These are phyloP conservation scores for Bifiguratus adelaidae DNA, from an alignment of 192 early-diverging fungal genomes.

Conservation along the genomic window DNA sequence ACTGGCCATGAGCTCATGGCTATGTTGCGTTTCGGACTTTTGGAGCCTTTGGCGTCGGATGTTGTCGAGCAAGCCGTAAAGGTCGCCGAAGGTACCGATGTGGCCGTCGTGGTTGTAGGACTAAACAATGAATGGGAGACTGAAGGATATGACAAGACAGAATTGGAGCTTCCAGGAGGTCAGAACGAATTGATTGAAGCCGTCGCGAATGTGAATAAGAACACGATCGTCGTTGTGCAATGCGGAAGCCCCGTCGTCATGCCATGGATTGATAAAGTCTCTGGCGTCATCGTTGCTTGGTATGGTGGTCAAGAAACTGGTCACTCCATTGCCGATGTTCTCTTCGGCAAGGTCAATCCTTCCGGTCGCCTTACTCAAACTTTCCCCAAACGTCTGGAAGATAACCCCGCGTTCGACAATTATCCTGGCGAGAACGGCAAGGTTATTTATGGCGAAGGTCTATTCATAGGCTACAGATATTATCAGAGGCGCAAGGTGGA, in stretches of 20 bases:
- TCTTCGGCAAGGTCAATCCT: constrained; percentile 43
- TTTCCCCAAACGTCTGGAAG: constrained; percentile 29
- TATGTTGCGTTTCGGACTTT: too few species aligned
- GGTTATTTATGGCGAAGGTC: constrained; percentile 10
- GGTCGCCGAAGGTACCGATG: not conserved
- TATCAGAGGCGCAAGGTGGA: constrained; percentile 7
- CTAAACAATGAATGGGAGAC: constrained; percentile 8
- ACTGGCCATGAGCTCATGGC: not conserved
- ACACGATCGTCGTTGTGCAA: constrained; percentile 10
- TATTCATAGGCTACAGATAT: constrained; percentile 13
- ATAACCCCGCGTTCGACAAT: constrained; percentile 14
- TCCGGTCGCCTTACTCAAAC: constrained; percentile 38
- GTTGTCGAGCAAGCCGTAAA: too few species aligned
- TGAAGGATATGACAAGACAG: constrained; percentile 5
- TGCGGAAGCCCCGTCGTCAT: constrained; percentile 7
- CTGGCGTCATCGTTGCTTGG: constrained; percentile 29
- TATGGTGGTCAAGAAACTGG: constrained; percentile 43
- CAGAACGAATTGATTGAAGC: constrained; percentile 5
- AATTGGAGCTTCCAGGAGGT: constrained; percentile 2
- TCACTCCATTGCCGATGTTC: constrained; percentile 35
- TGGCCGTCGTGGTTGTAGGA: constrained; percentile 7
- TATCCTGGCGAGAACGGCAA: constrained; percentile 9
- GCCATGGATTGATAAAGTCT: constrained; percentile 10
- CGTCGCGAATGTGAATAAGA: constrained; percentile 7
- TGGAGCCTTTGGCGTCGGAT: too few species aligned